Conservation (phyloP, 2,329 filamentous ascomycete species). For the Pseudopyrenochaeta lycopersici region DNA sequence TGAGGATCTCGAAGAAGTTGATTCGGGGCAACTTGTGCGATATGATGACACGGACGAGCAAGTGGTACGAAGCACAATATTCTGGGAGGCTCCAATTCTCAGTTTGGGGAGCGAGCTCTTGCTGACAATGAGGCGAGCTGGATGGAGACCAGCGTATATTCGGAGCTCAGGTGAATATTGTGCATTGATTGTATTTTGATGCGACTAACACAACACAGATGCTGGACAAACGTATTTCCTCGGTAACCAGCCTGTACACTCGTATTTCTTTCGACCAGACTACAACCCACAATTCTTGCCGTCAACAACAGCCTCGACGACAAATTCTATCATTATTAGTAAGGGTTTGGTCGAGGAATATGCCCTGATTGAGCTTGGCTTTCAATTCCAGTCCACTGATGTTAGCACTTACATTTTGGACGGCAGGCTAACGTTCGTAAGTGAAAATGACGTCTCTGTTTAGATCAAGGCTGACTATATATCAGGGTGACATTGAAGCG, state of each 20-base stretch:
- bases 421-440: slow-evolving; percentile 21
- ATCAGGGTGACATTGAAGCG: slow-evolving; percentile 25
- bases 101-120: slow-evolving; percentile 30
- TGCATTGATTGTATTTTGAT: not conserved
- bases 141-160: slow-evolving; percentile 29
- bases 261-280: slow-evolving; percentile 29
- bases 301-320: not conserved
- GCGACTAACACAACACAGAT: slow-evolving; percentile 7
- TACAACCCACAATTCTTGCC: slow-evolving; percentile 27
- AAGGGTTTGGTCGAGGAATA: slow-evolving; percentile 23
- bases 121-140: slow-evolving; percentile 15
- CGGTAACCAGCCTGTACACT: slow-evolving; percentile 28
- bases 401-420: slow-evolving; percentile 20
- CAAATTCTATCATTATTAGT: slow-evolving; percentile 18
- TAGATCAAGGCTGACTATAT: not conserved
- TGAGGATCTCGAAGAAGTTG: not conserved
- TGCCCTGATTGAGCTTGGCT: slow-evolving; percentile 17
- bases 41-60: not conserved
- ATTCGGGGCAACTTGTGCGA: not conserved
- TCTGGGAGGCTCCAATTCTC: slow-evolving; percentile 27
- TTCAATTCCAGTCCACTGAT: slow-evolving; percentile 8
- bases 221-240: slow-evolving; percentile 28
- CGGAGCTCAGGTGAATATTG: slow-evolving; percentile 24
- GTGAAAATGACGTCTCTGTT: not conserved
- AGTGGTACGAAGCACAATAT: slow-evolving; percentile 22